These are phyloP conservation scores for Gyromitra esculenta DNA, from an alignment of 2,329 filamentous ascomycete genomes.

Conservation along the genomic window DNA sequence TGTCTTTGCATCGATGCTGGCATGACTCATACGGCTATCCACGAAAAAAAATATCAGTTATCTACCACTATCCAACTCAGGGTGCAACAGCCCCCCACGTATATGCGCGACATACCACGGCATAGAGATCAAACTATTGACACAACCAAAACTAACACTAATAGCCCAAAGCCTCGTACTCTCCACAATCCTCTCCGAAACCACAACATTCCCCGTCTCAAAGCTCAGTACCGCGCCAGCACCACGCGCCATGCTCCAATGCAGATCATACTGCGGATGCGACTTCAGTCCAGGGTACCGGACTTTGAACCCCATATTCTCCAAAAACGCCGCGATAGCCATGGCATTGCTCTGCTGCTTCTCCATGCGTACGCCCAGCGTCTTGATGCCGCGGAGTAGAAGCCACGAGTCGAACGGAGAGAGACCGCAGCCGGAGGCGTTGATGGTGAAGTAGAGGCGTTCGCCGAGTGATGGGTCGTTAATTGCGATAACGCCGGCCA, in stretches of 20 bases:
- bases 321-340: slow-evolving; percentile 89
- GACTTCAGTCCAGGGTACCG: slow-evolving; percentile 93
- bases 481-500: slow-evolving; percentile 95
- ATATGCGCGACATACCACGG: slow-evolving; percentile 44
- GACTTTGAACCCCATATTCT: slow-evolving; percentile 89
- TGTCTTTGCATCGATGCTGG: slow-evolving; percentile 96
- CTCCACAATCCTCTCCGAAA: slow-evolving; percentile 94
- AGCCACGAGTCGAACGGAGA: slow-evolving; percentile 96
- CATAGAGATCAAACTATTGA: slow-evolving; percentile 95
- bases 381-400: slow-evolving; percentile 94
- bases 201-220: slow-evolving; percentile 84
- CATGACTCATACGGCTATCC: slow-evolving; percentile 99
- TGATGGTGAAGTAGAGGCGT: slow-evolving; percentile 95
- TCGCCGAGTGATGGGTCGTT: slow-evolving; percentile 85
- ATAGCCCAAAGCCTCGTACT: slow-evolving; percentile 92
- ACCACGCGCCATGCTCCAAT: slow-evolving; percentile 94
- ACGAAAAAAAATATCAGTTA: slow-evolving; percentile 1
- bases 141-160: slow-evolving; percentile 95
- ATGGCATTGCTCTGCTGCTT: slow-evolving; percentile 95
- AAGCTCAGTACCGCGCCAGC: slow-evolving; percentile 95
- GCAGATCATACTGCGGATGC: slow-evolving; percentile 94
- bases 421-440: slow-evolving; percentile 91
- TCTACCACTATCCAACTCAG: neutral
- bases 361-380: slow-evolving; percentile 96
- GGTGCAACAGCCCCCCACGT: too few species aligned